phyloP scores from a whole-genome alignment of 2,329 filamentous ascomycete genomes.

The Pestalotiopsis sp. region DNA sequence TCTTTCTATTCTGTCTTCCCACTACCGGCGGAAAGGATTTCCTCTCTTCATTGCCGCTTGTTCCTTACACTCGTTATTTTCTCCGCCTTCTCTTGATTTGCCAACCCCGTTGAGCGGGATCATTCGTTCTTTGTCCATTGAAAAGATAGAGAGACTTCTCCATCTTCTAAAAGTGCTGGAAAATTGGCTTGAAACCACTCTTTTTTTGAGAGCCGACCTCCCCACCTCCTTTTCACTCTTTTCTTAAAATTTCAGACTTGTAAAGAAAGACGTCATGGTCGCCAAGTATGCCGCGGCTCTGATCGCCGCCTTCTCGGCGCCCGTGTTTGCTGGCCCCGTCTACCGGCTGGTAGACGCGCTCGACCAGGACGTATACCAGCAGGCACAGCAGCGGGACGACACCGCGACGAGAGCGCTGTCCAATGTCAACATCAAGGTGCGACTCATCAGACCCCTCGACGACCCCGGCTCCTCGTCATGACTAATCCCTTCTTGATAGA shows the following conservation, averaged over 20 bases:
- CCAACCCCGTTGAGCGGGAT: conserved; percentile 16
- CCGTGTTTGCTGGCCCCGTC: conserved; percentile 20
- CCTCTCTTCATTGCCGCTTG: background rate
- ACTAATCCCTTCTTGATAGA: conserved; percentile 25
- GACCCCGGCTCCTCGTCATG: background rate
- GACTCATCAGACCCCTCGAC: background rate
- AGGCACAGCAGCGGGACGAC: conserved; percentile 43
- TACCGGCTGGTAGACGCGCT: conserved; percentile 34
- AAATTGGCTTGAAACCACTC: background rate
- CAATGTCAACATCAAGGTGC: conserved; percentile 38
- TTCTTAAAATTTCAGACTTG: background rate
- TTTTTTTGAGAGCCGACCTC: background rate
- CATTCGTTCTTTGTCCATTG: conserved; percentile 12
- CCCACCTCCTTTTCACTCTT: background rate
- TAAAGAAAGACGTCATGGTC: conserved; percentile 5
- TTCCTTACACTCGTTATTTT: conserved; percentile 8
- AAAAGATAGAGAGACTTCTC: background rate
- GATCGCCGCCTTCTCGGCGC: background rate
- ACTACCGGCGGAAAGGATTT: background rate
- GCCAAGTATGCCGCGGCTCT: conserved; percentile 10
- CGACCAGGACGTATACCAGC: conserved; percentile 39
- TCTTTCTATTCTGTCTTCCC: background rate
- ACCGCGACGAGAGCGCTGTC: conserved; percentile 44
- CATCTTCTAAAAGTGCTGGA: background rate
- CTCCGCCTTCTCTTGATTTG: background rate